Evolutionary conservation across 2,329 filamentous ascomycete genomes (phyloP).

Genomic region (Colletotrichum costaricense): DNA sequence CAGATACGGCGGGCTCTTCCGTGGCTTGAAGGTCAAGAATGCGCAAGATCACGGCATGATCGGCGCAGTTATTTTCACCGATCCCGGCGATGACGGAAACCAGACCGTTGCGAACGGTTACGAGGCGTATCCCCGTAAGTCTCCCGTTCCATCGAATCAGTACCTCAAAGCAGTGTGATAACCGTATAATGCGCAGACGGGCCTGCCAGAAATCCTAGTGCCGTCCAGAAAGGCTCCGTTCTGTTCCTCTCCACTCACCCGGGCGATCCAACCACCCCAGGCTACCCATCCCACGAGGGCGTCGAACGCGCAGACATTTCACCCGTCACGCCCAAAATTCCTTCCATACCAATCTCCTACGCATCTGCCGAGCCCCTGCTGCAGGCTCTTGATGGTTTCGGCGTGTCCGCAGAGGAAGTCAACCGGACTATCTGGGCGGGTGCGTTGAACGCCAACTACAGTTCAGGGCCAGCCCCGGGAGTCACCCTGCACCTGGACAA

Average conservation of each 20-base stretch:
- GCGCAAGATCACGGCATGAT: constrained; percentile 83
- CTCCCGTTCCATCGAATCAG: too few species aligned
- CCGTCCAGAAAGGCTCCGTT: constrained; percentile 82
- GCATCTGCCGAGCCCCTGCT: constrained; percentile 80
- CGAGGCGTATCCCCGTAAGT: constrained; percentile 71
- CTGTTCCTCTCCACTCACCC: constrained; percentile 70
- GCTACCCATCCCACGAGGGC: constrained; percentile 82
- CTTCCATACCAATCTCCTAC: constrained; percentile 85
- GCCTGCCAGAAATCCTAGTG: constrained; percentile 80
- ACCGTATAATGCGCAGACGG: constrained; percentile 53
- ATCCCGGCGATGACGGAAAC: constrained; percentile 81
- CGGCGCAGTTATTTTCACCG: constrained; percentile 77
- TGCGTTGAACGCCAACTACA: constrained; percentile 56
- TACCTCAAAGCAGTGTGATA: constrained; percentile 39
- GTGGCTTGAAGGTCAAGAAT: constrained; percentile 85
- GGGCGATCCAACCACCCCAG: constrained; percentile 82
- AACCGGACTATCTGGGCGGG: constrained; percentile 69
- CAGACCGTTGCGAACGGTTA: constrained; percentile 81
- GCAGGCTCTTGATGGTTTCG: constrained; percentile 81
- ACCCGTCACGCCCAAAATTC: constrained; percentile 76
- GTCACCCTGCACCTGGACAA: constrained; percentile 75
- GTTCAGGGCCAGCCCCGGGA: constrained; percentile 59
- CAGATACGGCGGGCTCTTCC: constrained; percentile 82
- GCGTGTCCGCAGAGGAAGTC: constrained; percentile 75
- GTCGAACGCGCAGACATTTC: constrained; percentile 73